These are phyloP conservation scores for Globisporangium iwayamae DNA, from an alignment of 352 stramenopile species.

Conservation along the genomic window DNA sequence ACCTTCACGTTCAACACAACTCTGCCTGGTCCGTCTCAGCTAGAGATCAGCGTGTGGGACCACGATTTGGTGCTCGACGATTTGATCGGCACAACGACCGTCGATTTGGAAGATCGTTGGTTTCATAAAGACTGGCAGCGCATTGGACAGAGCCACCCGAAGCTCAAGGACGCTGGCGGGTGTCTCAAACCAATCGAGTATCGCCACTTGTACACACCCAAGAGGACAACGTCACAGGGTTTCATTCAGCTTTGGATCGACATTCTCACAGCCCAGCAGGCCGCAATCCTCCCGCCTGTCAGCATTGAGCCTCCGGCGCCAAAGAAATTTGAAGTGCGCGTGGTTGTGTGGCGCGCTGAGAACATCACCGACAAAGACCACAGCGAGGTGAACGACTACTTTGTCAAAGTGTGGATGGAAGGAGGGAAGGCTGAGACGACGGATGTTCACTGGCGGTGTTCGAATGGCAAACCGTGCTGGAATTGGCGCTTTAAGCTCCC, in stretches of 20 bases:
- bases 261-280: constrained; percentile 79
- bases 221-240: constrained; percentile 61
- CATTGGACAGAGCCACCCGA: constrained; percentile 29
- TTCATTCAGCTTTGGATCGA: constrained; percentile 87
- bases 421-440: constrained; percentile 52
- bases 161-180: constrained; percentile 16
- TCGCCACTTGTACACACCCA: constrained; percentile 79
- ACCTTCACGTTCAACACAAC: constrained; percentile 63
- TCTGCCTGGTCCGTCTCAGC: constrained; percentile 71
- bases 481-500: constrained; percentile 91
- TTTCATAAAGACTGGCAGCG: constrained; percentile 87
- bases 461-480: constrained; percentile 88
- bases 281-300: constrained; percentile 54
- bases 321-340: constrained; percentile 82
- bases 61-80: constrained; percentile 75
- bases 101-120: constrained; percentile 93
- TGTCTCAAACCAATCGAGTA: constrained; percentile 88
- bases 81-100: constrained; percentile 88
- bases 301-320: constrained; percentile 61
- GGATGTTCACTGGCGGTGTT: constrained; percentile 91
- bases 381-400: constrained; percentile 90
- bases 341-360: constrained; percentile 88
- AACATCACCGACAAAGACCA: constrained; percentile 70
- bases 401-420: constrained; percentile 90
- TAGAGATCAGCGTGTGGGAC: constrained; percentile 80